These are phyloP conservation scores for Candida ficus DNA, from an alignment of 805 yeast species.

Conservation along the genomic window DNA sequence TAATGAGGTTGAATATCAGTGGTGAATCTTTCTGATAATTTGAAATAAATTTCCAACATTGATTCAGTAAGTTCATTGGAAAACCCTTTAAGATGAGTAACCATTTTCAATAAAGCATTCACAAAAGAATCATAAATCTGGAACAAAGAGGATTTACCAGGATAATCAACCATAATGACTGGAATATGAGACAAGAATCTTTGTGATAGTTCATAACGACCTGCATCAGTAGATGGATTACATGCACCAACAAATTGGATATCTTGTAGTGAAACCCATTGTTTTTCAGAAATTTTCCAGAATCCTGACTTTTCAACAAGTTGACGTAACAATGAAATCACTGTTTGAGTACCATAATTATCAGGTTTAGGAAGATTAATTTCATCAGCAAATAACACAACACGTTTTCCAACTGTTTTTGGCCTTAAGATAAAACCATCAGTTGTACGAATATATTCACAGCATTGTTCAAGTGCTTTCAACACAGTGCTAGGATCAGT, in stretches of 20 bases:
- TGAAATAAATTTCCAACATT: slow-evolving; percentile 58
- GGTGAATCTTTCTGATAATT: slow-evolving; percentile 38
- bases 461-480: slow-evolving; percentile 65
- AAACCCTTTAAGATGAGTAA: slow-evolving; percentile 57
- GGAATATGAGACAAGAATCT: slow-evolving; percentile 66
- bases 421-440: slow-evolving; percentile 57
- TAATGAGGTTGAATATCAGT: slow-evolving; percentile 48
- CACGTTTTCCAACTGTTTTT: slow-evolving; percentile 54
- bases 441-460: slow-evolving; percentile 50
- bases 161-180: slow-evolving; percentile 74
- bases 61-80: slow-evolving; percentile 49
- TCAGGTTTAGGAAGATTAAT: slow-evolving; percentile 77
- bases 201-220: slow-evolving; percentile 51
- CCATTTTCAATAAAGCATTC: slow-evolving; percentile 48
- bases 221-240: slow-evolving; percentile 80
- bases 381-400: slow-evolving; percentile 88
- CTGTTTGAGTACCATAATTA: slow-evolving; percentile 65
- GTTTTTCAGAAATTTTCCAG: slow-evolving; percentile 54
- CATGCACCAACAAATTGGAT: slow-evolving; percentile 94
- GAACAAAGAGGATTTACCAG: slow-evolving; percentile 52
- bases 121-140: slow-evolving; percentile 65
- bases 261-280: slow-evolving; percentile 62
- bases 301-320: slow-evolving; percentile 71
- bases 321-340: slow-evolving; percentile 68
- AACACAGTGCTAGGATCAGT: slow-evolving; percentile 59